Evolutionary conservation across 140 eudicot genomes (phyloP).

Genomic region (Stevia rebaudiana): DNA sequence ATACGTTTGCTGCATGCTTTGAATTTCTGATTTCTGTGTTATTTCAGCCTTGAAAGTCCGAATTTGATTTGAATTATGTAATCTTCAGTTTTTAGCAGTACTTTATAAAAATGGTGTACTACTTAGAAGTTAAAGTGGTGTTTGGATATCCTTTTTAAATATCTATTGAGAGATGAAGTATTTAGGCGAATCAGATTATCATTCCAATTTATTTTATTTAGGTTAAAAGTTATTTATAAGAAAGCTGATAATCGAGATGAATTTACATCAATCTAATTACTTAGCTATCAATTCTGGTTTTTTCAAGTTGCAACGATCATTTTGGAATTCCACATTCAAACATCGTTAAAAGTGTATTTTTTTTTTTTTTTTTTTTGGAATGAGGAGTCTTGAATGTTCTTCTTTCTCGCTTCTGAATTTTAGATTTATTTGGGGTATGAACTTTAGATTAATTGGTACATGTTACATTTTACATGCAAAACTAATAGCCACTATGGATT

Average conservation of each 20-base stretch:
- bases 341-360: background rate
- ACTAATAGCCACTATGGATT: background rate
- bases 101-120: background rate
- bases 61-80: conserved; percentile 1
- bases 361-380: background rate
- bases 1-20: background rate
- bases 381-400: background rate
- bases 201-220: background rate
- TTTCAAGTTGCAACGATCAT: background rate
- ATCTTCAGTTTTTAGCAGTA: background rate
- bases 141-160: background rate
- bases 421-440: background rate
- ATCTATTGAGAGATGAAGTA: background rate
- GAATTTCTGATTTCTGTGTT: background rate
- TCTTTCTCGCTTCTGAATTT: background rate
- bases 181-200: background rate
- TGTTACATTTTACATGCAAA: background rate
- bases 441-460: background rate
- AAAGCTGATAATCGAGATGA: background rate
- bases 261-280: background rate
- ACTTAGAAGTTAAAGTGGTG: background rate
- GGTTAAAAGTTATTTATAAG: background rate
- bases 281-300: background rate
- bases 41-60: background rate
- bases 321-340: background rate